A percentile compares a stretch with the other conserved stretches of the same genome.
phyloP scores from a whole-genome alignment of 805 yeast species.

The Tetrapisispora phaffii region DNA sequence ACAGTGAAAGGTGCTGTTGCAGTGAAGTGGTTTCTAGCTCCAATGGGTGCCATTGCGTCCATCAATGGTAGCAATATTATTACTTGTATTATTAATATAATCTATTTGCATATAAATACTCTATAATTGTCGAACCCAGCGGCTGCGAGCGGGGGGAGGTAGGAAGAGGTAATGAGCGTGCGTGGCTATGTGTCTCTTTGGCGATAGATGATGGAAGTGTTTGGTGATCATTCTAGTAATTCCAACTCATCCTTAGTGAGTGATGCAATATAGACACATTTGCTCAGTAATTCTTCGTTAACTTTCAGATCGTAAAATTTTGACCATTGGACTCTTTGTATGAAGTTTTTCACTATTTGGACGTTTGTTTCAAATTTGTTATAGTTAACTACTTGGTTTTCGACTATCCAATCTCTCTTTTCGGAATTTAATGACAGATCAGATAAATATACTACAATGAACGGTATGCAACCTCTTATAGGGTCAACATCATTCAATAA shows the following conservation, averaged over 20 bases:
- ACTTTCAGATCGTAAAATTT: conserved; percentile 47
- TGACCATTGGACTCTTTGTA: conserved; percentile 82
- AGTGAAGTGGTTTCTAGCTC: background rate
- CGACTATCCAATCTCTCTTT: conserved; percentile 28
- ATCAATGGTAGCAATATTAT: background rate
- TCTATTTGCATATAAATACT: too few species aligned
- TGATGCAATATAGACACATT: conserved; percentile 72
- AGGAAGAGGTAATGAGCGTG: too few species aligned
- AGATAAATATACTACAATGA: conserved; percentile 74
- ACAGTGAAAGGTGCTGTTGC: too few species aligned
- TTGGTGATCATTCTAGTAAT: background rate
- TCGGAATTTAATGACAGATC: conserved; percentile 65
- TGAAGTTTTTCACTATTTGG: conserved; percentile 61
- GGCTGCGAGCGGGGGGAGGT: too few species aligned
- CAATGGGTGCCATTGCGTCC: background rate
- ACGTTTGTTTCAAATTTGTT: conserved; percentile 70
- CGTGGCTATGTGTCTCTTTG: too few species aligned
- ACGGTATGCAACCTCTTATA: conserved; percentile 78
- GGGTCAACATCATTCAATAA: conserved; percentile 42
- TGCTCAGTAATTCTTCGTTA: conserved; percentile 61
- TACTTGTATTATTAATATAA: too few species aligned
- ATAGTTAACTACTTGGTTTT: conserved; percentile 51
- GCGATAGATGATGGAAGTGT: background rate
- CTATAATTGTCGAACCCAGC: too few species aligned
- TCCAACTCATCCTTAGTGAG: conserved; percentile 52